These are phyloP conservation scores for Fusarium pseudocircinatum DNA, from an alignment of 2,329 filamentous ascomycete genomes.

Conservation along the genomic window DNA sequence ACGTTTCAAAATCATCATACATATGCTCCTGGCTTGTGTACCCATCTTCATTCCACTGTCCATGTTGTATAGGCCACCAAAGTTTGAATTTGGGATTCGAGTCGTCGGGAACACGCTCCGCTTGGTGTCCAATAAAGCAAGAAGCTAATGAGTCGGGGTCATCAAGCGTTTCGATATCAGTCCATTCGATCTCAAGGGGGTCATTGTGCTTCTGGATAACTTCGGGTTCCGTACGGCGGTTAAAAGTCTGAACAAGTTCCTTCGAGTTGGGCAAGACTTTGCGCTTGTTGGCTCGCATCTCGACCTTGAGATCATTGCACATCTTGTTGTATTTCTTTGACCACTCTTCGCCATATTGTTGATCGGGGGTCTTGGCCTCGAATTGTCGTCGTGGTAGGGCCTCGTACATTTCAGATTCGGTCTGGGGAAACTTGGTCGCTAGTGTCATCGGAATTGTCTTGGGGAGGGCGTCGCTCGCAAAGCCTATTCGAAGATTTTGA, in stretches of 20 bases:
- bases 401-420: slow-evolving; percentile 84
- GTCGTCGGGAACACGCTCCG: slow-evolving; percentile 86
- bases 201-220: slow-evolving; percentile 95
- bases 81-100: slow-evolving; percentile 91
- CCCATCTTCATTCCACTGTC: slow-evolving; percentile 90
- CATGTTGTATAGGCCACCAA: slow-evolving; percentile 89
- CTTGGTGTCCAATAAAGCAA: slow-evolving; percentile 83
- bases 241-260: slow-evolving; percentile 94
- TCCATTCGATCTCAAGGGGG: slow-evolving; percentile 94
- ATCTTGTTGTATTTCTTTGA: slow-evolving; percentile 80
- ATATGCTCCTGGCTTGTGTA: slow-evolving; percentile 83
- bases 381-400: slow-evolving; percentile 78
- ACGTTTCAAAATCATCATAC: slow-evolving; percentile 85
- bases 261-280: slow-evolving; percentile 97
- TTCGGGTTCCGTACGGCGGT: slow-evolving; percentile 83
- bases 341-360: slow-evolving; percentile 88
- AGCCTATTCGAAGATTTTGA: slow-evolving; percentile 91
- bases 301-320: slow-evolving; percentile 85
- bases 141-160: slow-evolving; percentile 69
- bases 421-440: slow-evolving; percentile 79
- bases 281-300: slow-evolving; percentile 93
- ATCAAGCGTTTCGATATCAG: slow-evolving; percentile 74
- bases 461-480: slow-evolving; percentile 94
- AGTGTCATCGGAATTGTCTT: slow-evolving; percentile 95
- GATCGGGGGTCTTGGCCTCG: slow-evolving; percentile 72